Evolutionary conservation across 306 rosid species (phyloP).

Genomic region (Mimosa pudica): DNA sequence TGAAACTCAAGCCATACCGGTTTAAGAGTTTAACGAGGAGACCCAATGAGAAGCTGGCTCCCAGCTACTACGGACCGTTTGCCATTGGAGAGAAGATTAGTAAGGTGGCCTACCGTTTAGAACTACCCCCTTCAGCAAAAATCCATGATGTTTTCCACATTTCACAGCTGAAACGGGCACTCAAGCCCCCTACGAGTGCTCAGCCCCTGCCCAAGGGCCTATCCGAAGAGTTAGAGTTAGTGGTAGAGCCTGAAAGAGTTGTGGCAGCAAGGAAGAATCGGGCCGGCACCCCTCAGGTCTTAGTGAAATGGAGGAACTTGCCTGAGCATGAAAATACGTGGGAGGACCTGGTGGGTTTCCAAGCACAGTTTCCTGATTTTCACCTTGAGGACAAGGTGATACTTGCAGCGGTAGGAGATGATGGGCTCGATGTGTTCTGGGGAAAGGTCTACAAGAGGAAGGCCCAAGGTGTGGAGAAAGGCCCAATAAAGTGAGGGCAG

Average conservation of each 20-base stretch:
- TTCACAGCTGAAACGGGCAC: background rate
- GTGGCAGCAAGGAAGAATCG: background rate
- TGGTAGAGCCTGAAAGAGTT: background rate
- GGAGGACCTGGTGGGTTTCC: background rate
- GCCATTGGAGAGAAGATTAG: background rate
- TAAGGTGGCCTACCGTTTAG: background rate
- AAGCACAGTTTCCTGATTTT: background rate
- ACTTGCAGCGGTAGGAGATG: background rate
- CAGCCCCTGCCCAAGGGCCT: background rate
- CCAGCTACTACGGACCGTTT: background rate
- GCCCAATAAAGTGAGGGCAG: no score
- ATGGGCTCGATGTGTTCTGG: background rate
- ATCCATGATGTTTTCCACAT: background rate
- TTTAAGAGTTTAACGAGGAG: background rate
- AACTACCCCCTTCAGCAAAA: background rate
- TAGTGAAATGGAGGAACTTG: background rate
- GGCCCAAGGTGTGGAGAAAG: background rate
- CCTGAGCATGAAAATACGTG: background rate
- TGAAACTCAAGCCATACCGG: background rate
- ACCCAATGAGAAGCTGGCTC: background rate
- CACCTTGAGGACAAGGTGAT: slow-evolving; percentile 4
- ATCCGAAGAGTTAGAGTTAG: background rate
- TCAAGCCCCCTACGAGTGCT: background rate
- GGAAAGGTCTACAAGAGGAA: background rate
- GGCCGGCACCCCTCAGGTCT: background rate